Percentiles rank a stretch among this genome's conserved stretches.
Conservation (phyloP, 148 eudicot genomes). For the Pharnaceum exiguum region DNA sequence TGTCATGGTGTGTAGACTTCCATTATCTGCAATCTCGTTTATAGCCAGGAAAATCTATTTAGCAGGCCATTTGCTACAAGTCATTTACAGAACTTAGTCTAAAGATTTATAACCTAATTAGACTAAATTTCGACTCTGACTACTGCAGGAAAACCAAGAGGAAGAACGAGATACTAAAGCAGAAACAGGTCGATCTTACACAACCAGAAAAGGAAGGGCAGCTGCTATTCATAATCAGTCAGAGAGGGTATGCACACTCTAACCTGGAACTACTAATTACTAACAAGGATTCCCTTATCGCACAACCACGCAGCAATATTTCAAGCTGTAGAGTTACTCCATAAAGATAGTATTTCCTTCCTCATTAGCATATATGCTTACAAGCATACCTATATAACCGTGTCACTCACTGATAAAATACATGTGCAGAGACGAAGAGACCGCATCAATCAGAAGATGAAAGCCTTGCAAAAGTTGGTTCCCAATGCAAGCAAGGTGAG, state of each 20-base stretch:
- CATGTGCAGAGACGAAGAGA: slow-evolving; percentile 64
- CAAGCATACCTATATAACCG: slow-evolving; percentile 15
- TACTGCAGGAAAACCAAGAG: slow-evolving; percentile 45
- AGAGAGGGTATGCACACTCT: slow-evolving; percentile 51
- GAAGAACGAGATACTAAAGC: slow-evolving; percentile 46
- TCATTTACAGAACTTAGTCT: too few relatives aligned
- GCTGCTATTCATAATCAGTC: slow-evolving; percentile 86
- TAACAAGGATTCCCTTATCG: not conserved
- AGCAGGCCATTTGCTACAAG: too few relatives aligned
- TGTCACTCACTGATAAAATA: slow-evolving; percentile 2
- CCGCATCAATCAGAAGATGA: slow-evolving; percentile 88
- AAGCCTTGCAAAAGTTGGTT: slow-evolving; percentile 75
- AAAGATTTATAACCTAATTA: not conserved
- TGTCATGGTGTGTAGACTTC: too few relatives aligned
- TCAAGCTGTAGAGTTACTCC: not conserved
- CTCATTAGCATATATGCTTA: not conserved
- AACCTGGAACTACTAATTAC: not conserved
- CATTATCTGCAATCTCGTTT: too few relatives aligned
- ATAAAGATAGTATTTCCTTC: not conserved
- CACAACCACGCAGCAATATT: not conserved
- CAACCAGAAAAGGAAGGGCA: slow-evolving; percentile 59
- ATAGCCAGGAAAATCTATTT: too few relatives aligned
- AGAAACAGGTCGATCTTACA: slow-evolving; percentile 47
- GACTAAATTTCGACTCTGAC: not conserved
- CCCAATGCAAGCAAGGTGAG: slow-evolving; percentile 89